phyloP scores from a whole-genome alignment of 345 rosid species.

The Salix arbutifolia region DNA sequence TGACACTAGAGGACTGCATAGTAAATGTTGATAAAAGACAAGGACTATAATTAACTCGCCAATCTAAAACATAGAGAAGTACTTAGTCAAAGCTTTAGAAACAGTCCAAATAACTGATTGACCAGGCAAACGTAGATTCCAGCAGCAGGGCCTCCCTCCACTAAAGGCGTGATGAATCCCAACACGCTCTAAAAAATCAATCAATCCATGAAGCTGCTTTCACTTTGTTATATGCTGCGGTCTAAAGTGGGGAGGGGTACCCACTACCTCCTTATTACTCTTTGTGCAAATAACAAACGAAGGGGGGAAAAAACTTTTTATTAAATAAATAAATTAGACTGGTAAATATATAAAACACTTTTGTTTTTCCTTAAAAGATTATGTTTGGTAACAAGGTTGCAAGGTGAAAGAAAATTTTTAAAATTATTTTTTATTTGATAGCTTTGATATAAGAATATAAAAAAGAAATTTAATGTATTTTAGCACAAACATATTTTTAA shows the following conservation, averaged over 20 bases:
- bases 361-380: too few relatives aligned
- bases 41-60: too few relatives aligned
- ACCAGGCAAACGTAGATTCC: neutral
- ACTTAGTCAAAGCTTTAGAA: neutral
- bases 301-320: neutral
- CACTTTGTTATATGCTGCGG: neutral
- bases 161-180: neutral
- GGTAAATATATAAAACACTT: too few relatives aligned
- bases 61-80: neutral
- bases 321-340: too few relatives aligned
- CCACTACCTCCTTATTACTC: neutral
- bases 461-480: too few relatives aligned
- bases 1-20: too few relatives aligned
- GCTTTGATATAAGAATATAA: too few relatives aligned
- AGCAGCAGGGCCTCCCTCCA: neutral
- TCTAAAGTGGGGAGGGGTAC: slow-evolving; percentile 7
- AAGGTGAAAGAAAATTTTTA: too few relatives aligned
- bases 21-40: too few relatives aligned
- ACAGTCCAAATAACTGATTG: neutral
- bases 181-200: slow-evolving; percentile 13
- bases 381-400: too few relatives aligned
- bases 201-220: neutral
- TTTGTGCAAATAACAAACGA: neutral
- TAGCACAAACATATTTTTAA: too few relatives aligned
- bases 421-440: too few relatives aligned